Evolutionary conservation across 768 basidiomycete genomes (phyloP).

Genomic region (Kwoniella newhampshirensis): DNA sequence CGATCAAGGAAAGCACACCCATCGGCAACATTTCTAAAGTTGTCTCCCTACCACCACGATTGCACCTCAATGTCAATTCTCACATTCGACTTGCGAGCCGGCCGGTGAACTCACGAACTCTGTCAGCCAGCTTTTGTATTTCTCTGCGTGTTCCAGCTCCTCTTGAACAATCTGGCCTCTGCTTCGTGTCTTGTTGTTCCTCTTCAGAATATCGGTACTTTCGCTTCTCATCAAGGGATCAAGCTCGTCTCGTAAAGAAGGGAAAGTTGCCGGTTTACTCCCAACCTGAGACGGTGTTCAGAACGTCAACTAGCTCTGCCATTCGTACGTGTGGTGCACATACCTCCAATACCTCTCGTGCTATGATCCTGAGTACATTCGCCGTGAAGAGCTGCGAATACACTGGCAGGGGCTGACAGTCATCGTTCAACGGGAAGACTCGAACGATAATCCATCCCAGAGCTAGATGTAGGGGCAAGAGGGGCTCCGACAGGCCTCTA

Average conservation of each 20-base stretch:
- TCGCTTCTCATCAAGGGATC: conserved; percentile 31
- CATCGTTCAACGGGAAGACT: conserved; percentile 31
- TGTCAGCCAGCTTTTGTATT: conserved; percentile 28
- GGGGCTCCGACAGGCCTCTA: conserved; percentile 22
- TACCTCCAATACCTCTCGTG: conserved; percentile 39
- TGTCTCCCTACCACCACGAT: conserved; percentile 9
- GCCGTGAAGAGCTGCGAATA: conserved; percentile 33
- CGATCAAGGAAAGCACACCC: conserved; percentile 37
- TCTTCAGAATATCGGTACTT: conserved; percentile 6
- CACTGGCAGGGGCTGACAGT: conserved; percentile 18
- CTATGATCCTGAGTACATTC: conserved; percentile 30
- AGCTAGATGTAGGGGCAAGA: conserved; percentile 34
- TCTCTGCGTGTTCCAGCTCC: conserved; percentile 16
- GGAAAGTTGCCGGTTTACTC: conserved; percentile 21
- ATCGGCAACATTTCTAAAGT: conserved; percentile 26
- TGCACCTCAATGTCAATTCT: neutral
- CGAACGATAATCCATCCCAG: conserved; percentile 32
- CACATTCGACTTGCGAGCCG: too few relatives aligned
- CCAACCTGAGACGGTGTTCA: conserved; percentile 21
- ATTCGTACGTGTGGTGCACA: neutral
- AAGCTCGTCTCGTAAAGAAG: conserved; percentile 16
- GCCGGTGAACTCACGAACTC: conserved; percentile 28
- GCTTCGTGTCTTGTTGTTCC: conserved; percentile 18
- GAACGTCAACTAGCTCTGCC: neutral
- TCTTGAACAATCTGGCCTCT: conserved; percentile 22